These are phyloP conservation scores for Penicillium sp. DNA, from an alignment of 2,329 filamentous ascomycete genomes.

Conservation along the genomic window DNA sequence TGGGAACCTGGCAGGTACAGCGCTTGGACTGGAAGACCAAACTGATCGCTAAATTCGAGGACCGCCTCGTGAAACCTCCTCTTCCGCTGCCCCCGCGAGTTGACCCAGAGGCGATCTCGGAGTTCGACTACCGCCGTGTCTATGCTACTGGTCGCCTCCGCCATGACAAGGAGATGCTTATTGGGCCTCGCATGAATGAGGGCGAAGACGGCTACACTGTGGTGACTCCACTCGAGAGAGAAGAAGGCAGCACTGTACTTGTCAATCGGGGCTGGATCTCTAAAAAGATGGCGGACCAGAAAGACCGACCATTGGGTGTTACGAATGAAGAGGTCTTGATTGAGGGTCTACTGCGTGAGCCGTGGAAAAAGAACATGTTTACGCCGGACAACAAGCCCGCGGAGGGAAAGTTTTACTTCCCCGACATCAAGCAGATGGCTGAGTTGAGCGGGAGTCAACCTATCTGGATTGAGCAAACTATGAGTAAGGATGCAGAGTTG, in stretches of 20 bases:
- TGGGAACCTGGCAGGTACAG: constrained; percentile 95
- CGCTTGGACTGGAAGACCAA: constrained; percentile 93
- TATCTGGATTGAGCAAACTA: constrained; percentile 94
- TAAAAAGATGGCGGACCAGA: constrained; percentile 70
- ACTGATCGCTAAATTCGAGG: constrained; percentile 86
- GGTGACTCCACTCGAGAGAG: constrained; percentile 80
- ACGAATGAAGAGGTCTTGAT: constrained; percentile 72
- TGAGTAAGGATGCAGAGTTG: constrained; percentile 60
- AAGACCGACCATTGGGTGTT: constrained; percentile 63
- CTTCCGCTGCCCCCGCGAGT: constrained; percentile 82
- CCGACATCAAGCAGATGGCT: constrained; percentile 92
- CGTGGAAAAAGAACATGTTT: constrained; percentile 98
- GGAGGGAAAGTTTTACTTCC: constrained; percentile 88
- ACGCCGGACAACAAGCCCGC: constrained; percentile 87
- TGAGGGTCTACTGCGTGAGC: constrained; percentile 81
- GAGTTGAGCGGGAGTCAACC: constrained; percentile 76
- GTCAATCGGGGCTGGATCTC: constrained; percentile 92
- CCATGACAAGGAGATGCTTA: constrained; percentile 94
- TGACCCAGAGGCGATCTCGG: constrained; percentile 76
- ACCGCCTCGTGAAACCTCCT: constrained; percentile 82
- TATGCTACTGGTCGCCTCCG: constrained; percentile 71
- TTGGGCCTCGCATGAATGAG: constrained; percentile 86
- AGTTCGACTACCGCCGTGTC: constrained; percentile 91
- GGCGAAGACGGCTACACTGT: constrained; percentile 90
- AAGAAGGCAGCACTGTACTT: constrained; percentile 68